phyloP scores from a whole-genome alignment of 2,329 filamentous ascomycete genomes.

The Ophiostoma sp. region DNA sequence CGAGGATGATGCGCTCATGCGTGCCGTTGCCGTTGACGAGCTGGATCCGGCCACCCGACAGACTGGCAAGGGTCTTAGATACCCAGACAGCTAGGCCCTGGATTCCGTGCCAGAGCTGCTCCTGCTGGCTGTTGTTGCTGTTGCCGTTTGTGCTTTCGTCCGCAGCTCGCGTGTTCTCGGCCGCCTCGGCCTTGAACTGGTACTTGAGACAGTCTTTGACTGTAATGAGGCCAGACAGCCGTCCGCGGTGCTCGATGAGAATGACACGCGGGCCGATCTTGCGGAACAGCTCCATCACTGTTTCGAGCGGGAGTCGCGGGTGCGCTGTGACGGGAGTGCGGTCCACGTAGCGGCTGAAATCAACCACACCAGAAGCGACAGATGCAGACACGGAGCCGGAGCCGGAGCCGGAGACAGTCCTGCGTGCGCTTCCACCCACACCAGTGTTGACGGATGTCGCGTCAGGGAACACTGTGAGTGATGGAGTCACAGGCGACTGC shows the following conservation, averaged over 20 bases:
- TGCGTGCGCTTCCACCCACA: slow-evolving; percentile 5
- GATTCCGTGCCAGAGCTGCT: slow-evolving; percentile 58
- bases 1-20: slow-evolving; percentile 38
- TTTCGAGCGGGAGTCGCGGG: slow-evolving; percentile 85
- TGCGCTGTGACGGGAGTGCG: slow-evolving; percentile 85
- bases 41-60: slow-evolving; percentile 53
- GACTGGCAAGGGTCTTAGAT: slow-evolving; percentile 47
- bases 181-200: slow-evolving; percentile 86
- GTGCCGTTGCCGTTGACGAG: slow-evolving; percentile 39
- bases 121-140: slow-evolving; percentile 58
- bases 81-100: slow-evolving; percentile 53
- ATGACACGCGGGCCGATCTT: slow-evolving; percentile 92
- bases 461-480: neutral
- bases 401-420: neutral
- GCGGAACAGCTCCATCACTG: slow-evolving; percentile 96
- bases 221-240: slow-evolving; percentile 78
- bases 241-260: slow-evolving; percentile 82
- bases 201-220: slow-evolving; percentile 97
- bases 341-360: slow-evolving; percentile 85
- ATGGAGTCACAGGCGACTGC: slow-evolving; percentile 7
- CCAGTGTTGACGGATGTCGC: neutral
- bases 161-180: slow-evolving; percentile 55
- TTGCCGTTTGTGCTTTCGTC: slow-evolving; percentile 49
- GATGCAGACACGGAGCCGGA: slow-evolving; percentile 29
- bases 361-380: slow-evolving; percentile 42